Percentiles rank a stretch among this genome's conserved stretches.
Conservation (phyloP, 1,284 basidiomycete genomes). For the Phellopilus nigrolimitatus region DNA sequence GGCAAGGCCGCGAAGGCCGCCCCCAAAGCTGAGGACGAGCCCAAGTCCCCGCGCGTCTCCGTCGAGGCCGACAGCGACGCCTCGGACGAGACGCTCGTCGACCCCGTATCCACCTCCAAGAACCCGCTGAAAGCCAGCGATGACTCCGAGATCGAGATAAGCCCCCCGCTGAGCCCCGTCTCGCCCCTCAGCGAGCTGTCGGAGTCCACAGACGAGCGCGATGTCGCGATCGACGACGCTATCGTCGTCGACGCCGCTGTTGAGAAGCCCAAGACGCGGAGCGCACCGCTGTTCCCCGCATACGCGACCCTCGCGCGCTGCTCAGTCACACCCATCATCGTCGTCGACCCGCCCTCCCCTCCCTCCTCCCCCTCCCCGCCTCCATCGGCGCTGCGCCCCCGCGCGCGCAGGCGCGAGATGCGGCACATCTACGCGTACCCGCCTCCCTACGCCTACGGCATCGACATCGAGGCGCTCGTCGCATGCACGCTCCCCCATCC, state of each 20-base stretch:
- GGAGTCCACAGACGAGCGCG: background rate
- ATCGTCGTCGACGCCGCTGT: too few species aligned
- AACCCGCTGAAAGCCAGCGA: background rate
- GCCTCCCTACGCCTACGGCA: background rate
- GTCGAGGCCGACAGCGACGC: conserved; percentile 3
- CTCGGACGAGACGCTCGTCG: background rate
- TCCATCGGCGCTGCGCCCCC: too few species aligned
- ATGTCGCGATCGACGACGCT: background rate
- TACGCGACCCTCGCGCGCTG: background rate
- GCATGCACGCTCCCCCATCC: too few species aligned
- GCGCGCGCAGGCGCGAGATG: background rate
- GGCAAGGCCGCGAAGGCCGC: background rate
- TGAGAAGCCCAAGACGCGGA: too few species aligned
- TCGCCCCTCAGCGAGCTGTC: background rate
- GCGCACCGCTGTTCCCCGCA: background rate
- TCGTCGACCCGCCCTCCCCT: background rate
- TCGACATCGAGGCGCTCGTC: too few species aligned
- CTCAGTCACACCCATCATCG: background rate
- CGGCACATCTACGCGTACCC: background rate
- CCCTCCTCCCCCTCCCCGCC: too few species aligned
- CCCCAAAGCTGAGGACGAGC: background rate
- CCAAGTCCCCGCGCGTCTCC: background rate
- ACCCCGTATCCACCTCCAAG: background rate
- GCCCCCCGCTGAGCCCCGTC: background rate
- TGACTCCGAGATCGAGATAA: background rate